Percentiles rank a stretch among this genome's conserved stretches.
Evolutionary conservation across 352 stramenopile genomes (phyloP).

Genomic region (Nothophytophthora sp.): DNA sequence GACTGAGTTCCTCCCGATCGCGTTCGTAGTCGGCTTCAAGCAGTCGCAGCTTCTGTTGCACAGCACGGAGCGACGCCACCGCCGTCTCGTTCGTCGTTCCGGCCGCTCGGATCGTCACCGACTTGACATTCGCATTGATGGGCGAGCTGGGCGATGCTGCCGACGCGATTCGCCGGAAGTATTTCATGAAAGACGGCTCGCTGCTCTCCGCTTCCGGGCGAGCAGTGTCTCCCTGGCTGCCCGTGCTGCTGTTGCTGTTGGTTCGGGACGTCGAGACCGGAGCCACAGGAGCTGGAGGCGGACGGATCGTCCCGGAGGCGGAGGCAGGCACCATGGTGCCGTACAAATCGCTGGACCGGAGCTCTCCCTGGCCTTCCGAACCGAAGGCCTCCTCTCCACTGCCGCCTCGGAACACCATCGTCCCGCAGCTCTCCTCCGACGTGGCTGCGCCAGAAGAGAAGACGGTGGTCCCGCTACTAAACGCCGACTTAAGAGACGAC

Average conservation of each 20-base stretch:
- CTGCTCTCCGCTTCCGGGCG: constrained; percentile 19
- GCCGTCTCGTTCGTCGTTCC: constrained; percentile 19
- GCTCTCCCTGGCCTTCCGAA: constrained; percentile 19
- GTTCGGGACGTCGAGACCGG: constrained; percentile 15
- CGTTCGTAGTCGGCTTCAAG: constrained; percentile 57
- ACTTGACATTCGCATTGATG: constrained; percentile 11
- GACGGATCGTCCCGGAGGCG: constrained; percentile 10
- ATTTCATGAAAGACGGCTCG: constrained; percentile 86
- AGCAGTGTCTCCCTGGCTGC: constrained; percentile 12
- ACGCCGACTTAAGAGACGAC: background rate
- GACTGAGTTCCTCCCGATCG: constrained; percentile 39
- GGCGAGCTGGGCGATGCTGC: constrained; percentile 4
- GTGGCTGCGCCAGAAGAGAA: constrained; percentile 11
- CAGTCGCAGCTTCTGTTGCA: constrained; percentile 50
- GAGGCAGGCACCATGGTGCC: constrained; percentile 51
- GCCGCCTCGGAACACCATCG: constrained; percentile 52
- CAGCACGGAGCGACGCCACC: constrained; percentile 13
- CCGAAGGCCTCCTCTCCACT: too few species aligned
- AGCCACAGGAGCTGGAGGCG: constrained; percentile 21
- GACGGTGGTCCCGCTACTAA: constrained; percentile 22
- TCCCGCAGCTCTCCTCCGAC: constrained; percentile 29
- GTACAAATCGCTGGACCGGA: constrained; percentile 60
- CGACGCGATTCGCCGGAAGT: constrained; percentile 57
- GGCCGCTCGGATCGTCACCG: constrained; percentile 23
- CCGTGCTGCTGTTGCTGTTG: constrained; percentile 14